Base-by-base conservation (phyloP, 2,329 filamentous ascomycete genomes). In the Ceratocystis destructans region DNA sequence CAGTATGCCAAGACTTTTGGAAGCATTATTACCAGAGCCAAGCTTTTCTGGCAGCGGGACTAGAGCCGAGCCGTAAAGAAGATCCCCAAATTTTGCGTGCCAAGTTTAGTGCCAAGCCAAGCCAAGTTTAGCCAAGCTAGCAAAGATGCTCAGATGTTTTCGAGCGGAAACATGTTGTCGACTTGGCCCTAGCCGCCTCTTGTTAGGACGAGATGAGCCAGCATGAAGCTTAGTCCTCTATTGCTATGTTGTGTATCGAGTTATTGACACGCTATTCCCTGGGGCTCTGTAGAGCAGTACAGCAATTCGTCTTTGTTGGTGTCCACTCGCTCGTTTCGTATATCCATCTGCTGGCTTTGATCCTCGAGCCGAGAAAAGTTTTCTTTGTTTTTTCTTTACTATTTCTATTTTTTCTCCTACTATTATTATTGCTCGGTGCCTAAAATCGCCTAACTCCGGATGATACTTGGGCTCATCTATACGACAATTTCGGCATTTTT, bases 1-100 rank as follows among this genome's bases (percentile, higher is more conserved):
- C 46, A 20, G 20, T 7, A n/a, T 63, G 61, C 61, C 61, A 63
- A 63, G 61, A 63, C 61, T 63, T 62, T 63, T 31, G 6, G 45
- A 63, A 46, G 22, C 44, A n/a, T 48, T 63, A 28, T 31, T 48
- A 5, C 20, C 6, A 46, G 6, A 45, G n/a, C 44, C 61, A 62
- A 62, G 20, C 61, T 48, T 48, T 62, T 62, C 22, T 48, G 53
- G 28, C 53, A 57, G 53, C 53, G 53, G 53, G 10, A 31, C 53
- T 57, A 57, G 53, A 57, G 22, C 53, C 37, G 37, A 41, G 37
- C 53, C 53, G 53, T 28, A 22, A 57, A 57, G 25, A 57, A 28
- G 22, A 57, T 57, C 28, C 53, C 22, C 46, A 10, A 50, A 20
- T 10, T 25, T 15, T 57, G 53, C 5, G 46, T 50, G 46, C 46